Conservation (phyloP, 75 land plant genomes). For the Pseudotsuga menziesii region DNA sequence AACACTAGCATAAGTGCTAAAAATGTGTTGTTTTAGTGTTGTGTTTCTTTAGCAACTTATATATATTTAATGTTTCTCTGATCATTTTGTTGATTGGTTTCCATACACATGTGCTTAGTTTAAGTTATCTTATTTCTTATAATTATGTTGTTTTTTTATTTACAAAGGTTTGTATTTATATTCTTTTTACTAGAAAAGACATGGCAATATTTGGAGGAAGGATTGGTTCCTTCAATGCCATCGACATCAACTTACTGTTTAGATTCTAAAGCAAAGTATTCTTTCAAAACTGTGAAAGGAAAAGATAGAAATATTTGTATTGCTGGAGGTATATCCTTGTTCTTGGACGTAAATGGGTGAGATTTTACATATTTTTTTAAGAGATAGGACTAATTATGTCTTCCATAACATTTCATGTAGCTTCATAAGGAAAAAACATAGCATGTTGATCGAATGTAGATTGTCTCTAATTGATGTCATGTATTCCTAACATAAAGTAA, state of each 20-base stretch:
- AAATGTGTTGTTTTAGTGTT: not conserved
- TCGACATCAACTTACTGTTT: slow-evolving; percentile 55
- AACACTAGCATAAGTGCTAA: not conserved
- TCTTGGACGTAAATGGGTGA: not conserved
- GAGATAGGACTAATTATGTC: too few relatives aligned
- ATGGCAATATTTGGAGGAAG: slow-evolving; percentile 87
- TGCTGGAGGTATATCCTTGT: slow-evolving; percentile 66
- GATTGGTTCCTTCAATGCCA: slow-evolving; percentile 61
- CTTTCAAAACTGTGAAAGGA: slow-evolving; percentile 25
- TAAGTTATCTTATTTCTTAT: not conserved
- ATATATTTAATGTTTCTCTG: not conserved
- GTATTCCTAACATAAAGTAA: too few relatives aligned
- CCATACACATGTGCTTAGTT: not conserved
- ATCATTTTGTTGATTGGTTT: not conserved
- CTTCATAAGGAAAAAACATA: too few relatives aligned
- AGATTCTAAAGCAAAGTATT: slow-evolving; percentile 42
- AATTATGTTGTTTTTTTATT: not conserved
- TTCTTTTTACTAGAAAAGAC: slow-evolving; percentile 56
- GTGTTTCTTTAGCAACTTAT: not conserved
- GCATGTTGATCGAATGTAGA: too few relatives aligned
- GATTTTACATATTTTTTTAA: too few relatives aligned
- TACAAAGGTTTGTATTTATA: slow-evolving; percentile 34
- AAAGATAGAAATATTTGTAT: slow-evolving; percentile 65
- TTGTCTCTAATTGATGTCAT: too few relatives aligned
- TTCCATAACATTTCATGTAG: too few relatives aligned